Conservation (phyloP, 495 filamentous ascomycete genomes). For the Evernia prunastri region DNA sequence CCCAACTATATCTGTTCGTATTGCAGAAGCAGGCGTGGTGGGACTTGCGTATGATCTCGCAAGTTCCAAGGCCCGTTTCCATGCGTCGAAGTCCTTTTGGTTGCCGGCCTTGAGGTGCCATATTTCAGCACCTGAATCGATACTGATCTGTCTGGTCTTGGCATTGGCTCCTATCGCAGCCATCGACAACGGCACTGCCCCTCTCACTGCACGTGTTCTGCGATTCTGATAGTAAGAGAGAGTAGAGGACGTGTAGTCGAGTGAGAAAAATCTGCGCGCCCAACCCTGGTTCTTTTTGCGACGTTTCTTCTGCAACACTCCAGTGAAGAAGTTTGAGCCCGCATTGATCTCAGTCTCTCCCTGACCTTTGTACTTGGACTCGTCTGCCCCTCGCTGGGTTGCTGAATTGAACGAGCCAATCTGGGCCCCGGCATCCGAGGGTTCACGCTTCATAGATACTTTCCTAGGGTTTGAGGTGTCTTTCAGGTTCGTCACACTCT, state of each 20-base stretch:
- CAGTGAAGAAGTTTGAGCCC: constrained; percentile 59
- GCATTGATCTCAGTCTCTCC: constrained; percentile 3
- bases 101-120: constrained; percentile 90
- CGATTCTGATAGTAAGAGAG: constrained; percentile 93
- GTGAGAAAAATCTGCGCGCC: constrained; percentile 85
- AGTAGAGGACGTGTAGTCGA: constrained; percentile 86
- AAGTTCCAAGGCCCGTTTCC: constrained; percentile 75
- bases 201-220: constrained; percentile 81
- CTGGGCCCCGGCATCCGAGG: constrained; percentile 25
- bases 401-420: background rate
- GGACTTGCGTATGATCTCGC: constrained; percentile 31
- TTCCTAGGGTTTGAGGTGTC: constrained; percentile 19
- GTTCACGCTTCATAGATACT: constrained; percentile 12
- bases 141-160: constrained; percentile 80
- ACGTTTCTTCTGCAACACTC: constrained; percentile 78
- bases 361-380: constrained; percentile 3
- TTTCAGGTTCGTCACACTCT: constrained; percentile 18
- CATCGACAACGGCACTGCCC: constrained; percentile 84
- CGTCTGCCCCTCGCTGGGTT: constrained; percentile 8
- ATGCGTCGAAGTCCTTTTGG: constrained; percentile 74
- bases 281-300: constrained; percentile 91
- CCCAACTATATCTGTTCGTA: constrained; percentile 23
- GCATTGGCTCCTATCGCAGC: constrained; percentile 87
- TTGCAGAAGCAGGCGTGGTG: constrained; percentile 21
- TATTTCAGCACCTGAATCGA: constrained; percentile 93